These are phyloP conservation scores for Hevea brasiliensis DNA, from an alignment of 345 rosid genomes.

Conservation along the genomic window DNA sequence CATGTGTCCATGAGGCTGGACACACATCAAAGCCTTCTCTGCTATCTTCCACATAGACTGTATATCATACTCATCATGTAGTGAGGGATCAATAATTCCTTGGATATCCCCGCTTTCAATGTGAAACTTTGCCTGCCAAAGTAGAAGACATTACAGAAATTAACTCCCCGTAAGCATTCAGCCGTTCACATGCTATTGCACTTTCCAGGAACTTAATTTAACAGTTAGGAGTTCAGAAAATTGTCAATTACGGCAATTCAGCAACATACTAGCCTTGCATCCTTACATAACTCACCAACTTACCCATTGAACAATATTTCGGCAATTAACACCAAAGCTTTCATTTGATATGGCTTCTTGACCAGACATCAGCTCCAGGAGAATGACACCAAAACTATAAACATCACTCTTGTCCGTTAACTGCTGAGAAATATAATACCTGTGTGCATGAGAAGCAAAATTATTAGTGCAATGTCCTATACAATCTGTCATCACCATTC, in stretches of 20 bases:
- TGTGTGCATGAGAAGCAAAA: slow-evolving; percentile 26
- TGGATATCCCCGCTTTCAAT: slow-evolving; percentile 94
- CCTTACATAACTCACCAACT: slow-evolving; percentile 16
- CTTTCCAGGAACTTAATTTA: not conserved
- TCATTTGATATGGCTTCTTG: slow-evolving; percentile 94
- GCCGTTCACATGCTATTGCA: not conserved
- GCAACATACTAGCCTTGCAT: not conserved
- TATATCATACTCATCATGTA: slow-evolving; percentile 69
- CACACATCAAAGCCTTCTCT: slow-evolving; percentile 88
- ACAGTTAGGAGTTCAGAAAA: not conserved
- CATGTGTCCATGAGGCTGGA: slow-evolving; percentile 86
- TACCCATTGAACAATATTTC: slow-evolving; percentile 99
- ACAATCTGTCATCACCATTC: not conserved
- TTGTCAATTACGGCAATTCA: not conserved
- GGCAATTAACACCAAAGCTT: slow-evolving; percentile 83
- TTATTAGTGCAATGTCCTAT: not conserved
- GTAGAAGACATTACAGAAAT: not conserved
- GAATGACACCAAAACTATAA: slow-evolving; percentile 96
- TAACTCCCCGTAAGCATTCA: not conserved
- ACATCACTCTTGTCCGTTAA: slow-evolving; percentile 97
- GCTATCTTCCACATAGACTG: slow-evolving; percentile 99
- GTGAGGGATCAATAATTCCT: slow-evolving; percentile 75
- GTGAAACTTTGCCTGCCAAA: slow-evolving; percentile 76
- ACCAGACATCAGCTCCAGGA: slow-evolving; percentile 92
- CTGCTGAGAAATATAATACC: slow-evolving; percentile 98